Evolutionary conservation across 1,284 basidiomycete species (phyloP).

Genomic region (Tremellales sp.): DNA sequence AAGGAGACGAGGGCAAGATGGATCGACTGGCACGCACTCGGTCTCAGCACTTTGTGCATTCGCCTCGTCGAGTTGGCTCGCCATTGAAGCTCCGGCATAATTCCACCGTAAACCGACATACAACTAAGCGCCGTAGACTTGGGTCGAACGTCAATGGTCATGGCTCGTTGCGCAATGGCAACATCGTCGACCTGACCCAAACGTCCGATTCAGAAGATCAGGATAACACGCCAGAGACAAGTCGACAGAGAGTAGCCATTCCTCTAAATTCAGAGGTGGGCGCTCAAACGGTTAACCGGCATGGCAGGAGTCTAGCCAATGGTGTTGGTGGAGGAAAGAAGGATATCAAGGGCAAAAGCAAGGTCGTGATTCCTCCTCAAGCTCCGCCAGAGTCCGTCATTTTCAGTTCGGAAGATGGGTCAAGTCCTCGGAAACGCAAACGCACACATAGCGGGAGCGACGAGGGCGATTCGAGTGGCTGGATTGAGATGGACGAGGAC

Average conservation of each 20-base stretch:
- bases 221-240: conserved; percentile 4
- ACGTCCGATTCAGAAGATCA: conserved; percentile 9
- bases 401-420: conserved; percentile 9
- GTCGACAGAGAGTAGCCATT: not conserved
- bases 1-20: conserved; percentile 11
- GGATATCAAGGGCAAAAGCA: conserved; percentile 4
- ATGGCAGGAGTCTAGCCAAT: not conserved
- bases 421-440: conserved; percentile 33
- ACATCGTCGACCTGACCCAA: not conserved
- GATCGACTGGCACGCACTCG: conserved; percentile 24
- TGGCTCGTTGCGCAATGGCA: not conserved
- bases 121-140: conserved; percentile 31
- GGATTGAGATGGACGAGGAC: conserved; percentile 36
- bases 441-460: conserved; percentile 9
- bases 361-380: conserved; percentile 1
- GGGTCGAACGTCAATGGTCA: conserved; percentile 9
- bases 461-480: conserved; percentile 23
- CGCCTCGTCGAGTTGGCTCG: conserved; percentile 25
- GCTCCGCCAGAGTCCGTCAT: not conserved
- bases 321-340: not conserved
- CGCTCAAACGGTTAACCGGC: conserved; percentile 14
- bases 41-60: conserved; percentile 30
- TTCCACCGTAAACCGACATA: conserved; percentile 16
- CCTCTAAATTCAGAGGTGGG: conserved; percentile 19
- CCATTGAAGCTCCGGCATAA: conserved; percentile 29